Evolutionary conservation across 352 stramenopile genomes (phyloP).

Genomic region (Phytophthora agathidicida): DNA sequence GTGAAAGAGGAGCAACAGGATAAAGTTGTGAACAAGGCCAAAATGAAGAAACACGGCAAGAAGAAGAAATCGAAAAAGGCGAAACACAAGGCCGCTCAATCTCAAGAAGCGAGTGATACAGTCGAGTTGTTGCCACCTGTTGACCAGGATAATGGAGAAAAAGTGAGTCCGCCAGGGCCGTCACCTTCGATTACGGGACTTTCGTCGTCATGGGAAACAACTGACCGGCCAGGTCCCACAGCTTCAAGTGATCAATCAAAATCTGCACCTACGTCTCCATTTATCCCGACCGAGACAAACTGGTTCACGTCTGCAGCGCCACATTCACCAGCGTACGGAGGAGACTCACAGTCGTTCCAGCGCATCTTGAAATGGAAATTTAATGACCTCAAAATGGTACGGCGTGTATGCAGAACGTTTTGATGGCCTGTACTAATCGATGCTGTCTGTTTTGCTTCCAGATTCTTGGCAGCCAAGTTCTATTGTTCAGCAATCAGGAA

Average conservation of each 20-base stretch:
- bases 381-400: constrained; percentile 86
- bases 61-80: constrained; percentile 37
- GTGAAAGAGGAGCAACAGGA: constrained; percentile 7
- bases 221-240: background rate
- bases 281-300: constrained; percentile 24
- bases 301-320: constrained; percentile 35
- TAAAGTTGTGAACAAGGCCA: background rate
- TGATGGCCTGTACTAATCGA: background rate
- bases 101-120: background rate
- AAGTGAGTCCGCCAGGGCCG: background rate
- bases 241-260: background rate
- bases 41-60: constrained; percentile 43
- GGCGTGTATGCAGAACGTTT: background rate
- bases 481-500: constrained; percentile 86
- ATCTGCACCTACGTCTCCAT: no score
- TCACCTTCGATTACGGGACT: constrained; percentile 4
- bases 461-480: constrained; percentile 82
- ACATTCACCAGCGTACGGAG: constrained; percentile 27
- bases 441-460: constrained; percentile 15
- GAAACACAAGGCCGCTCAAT: constrained; percentile 16
- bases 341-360: constrained; percentile 63
- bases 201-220: background rate
- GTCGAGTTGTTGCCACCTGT: constrained; percentile 4
- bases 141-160: background rate
- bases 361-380: constrained; percentile 89